Base-by-base conservation (phyloP, 2,329 filamentous ascomycete genomes). In the Epicoccum sorghinum region DNA sequence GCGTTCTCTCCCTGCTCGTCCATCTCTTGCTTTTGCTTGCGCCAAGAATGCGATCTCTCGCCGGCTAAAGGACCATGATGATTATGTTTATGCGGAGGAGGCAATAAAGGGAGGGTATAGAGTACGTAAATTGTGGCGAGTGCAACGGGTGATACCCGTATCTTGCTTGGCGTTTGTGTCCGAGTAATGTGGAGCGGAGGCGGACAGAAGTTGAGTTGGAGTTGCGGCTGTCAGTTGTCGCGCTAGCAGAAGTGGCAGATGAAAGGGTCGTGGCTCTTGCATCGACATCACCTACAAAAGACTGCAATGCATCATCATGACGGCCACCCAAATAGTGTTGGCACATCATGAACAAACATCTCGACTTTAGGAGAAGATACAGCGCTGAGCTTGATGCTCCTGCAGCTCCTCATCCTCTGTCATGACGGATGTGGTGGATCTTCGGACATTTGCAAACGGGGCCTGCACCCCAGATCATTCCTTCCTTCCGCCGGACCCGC, bases 1-100 rank as follows among this genome's bases (percentile, higher is more conserved):
- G 45, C 56, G 42, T 49, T 57, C 45, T 40, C 30, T 48, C 29
- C 50, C 41, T 57, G 46, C 53, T 56, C 47, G 44, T 53, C 49
- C 42, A 55, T 45, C 33, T 39, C 51, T 40, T 58, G 36, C 49
- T 29, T 33, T 48, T 57, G 54, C 52, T 12, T 23, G 52, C 38
- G 46, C 49, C 30, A 45, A 48, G 13, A 18, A 42, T 25, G 37
- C 52, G 35, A 33, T 36, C 43, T 32, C 43, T 43, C 22, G 9
- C 35, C 37, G 51, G 51, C 36, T 47, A 55, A 55, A 47, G 46
- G 22, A 18, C 24, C 12, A 24, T 38, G 14, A 13, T 50, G 32
- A 46, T 46, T 18, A 49, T 12, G 27, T 18, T 14, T 35, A 29
- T 13, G 30, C 2, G n/a, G 14, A 4, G 10, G n/a, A 4, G 13